Percentiles rank a stretch among this genome's conserved stretches.
Conservation (phyloP, 108 stramenopile genomes). For the Skeletonema costatum region DNA sequence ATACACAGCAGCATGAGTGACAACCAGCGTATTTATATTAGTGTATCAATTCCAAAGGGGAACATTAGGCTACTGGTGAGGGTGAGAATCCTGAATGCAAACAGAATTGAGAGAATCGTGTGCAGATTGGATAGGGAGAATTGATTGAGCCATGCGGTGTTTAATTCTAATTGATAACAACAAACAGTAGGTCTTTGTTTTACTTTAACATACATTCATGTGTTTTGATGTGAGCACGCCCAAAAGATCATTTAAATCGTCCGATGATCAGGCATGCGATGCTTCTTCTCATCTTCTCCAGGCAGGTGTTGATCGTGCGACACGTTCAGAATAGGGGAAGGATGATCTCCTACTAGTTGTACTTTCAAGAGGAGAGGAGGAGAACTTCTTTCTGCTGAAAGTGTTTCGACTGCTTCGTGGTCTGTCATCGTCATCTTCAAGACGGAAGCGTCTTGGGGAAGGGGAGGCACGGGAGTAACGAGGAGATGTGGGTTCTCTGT, state of each 20-base stretch:
- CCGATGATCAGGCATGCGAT: background rate
- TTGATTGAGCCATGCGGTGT: no score
- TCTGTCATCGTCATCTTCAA: background rate
- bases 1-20: no score
- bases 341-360: background rate
- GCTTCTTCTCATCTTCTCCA: background rate
- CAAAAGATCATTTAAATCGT: background rate
- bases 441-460: background rate
- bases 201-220: no score
- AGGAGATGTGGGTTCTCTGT: background rate
- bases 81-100: constrained; percentile 47
- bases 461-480: background rate
- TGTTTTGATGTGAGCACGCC: no score
- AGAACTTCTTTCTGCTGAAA: background rate
- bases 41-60: no score
- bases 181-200: no score
- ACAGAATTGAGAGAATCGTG: constrained; percentile 14
- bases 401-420: background rate
- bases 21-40: no score
- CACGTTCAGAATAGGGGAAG: background rate
- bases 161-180: no score
- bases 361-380: background rate
- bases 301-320: background rate
- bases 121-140: background rate
- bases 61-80: constrained; percentile 14